Conservation (phyloP, 2,329 filamentous ascomycete species). For the Penicillium sp. region DNA sequence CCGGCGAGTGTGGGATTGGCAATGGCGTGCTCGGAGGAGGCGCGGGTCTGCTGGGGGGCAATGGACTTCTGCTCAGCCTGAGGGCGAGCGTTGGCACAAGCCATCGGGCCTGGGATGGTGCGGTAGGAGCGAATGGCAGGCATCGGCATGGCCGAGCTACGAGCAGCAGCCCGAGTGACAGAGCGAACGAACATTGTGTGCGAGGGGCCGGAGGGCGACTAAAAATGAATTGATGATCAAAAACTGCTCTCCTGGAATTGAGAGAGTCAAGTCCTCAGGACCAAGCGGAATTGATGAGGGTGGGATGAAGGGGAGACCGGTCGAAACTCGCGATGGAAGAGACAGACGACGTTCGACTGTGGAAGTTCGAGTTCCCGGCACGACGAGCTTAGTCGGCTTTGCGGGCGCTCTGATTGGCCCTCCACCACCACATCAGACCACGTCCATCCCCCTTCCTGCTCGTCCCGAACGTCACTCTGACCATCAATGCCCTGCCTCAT, state of each 20-base stretch:
- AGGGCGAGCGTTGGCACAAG: conserved; percentile 44
- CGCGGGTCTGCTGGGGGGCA: conserved; percentile 57
- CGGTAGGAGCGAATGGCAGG: conserved; percentile 40
- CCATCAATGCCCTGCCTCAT: neutral
- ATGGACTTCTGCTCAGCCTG: conserved; percentile 39
- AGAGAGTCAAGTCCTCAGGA: conserved; percentile 31
- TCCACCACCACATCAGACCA: neutral
- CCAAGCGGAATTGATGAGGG: conserved; percentile 30
- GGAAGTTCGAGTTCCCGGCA: conserved; percentile 45
- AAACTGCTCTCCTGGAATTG: conserved; percentile 22
- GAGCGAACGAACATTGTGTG: conserved; percentile 55
- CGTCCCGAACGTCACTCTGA: conserved; percentile 20
- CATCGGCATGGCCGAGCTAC: conserved; percentile 45
- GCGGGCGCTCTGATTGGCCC: conserved; percentile 40
- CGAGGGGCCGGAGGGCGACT: conserved; percentile 32
- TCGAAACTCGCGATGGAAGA: conserved; percentile 36
- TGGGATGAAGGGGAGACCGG: conserved; percentile 35
- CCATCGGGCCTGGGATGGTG: conserved; percentile 38
- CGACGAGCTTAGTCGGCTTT: conserved; percentile 41
- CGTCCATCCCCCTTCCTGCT: neutral
- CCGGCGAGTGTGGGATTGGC: conserved; percentile 96
- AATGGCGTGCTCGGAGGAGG: conserved; percentile 82
- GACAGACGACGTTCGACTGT: conserved; percentile 41
- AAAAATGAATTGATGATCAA: conserved; percentile 35
- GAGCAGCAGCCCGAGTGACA: conserved; percentile 50